phyloP scores from a whole-genome alignment of 2,329 filamentous ascomycete species.

The Alternaria atra region DNA sequence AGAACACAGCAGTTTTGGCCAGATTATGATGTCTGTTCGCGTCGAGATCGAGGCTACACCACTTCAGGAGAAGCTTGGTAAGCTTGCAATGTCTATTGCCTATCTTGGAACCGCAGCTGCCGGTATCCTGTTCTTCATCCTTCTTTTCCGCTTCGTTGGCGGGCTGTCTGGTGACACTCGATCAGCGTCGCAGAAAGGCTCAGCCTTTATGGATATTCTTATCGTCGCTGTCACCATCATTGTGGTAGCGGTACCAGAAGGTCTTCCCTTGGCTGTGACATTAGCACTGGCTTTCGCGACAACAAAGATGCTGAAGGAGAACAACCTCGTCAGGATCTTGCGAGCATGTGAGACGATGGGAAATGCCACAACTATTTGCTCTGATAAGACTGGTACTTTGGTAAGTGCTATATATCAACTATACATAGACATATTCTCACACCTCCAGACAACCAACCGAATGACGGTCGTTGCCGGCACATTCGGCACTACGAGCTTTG shows the following conservation, averaged over 20 bases:
- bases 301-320: conserved; percentile 47
- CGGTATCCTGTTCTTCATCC: conserved; percentile 50
- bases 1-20: conserved; percentile 64
- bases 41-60: conserved; percentile 64
- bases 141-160: conserved; percentile 52
- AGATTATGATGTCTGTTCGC: conserved; percentile 65
- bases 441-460: conserved; percentile 47
- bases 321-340: conserved; percentile 46
- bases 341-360: conserved; percentile 50
- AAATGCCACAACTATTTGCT: conserved; percentile 49
- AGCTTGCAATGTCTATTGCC: conserved; percentile 61
- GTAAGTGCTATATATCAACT: conserved; percentile 3
- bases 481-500: conserved; percentile 54
- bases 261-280: conserved; percentile 49
- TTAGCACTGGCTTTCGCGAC: conserved; percentile 50
- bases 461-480: conserved; percentile 55
- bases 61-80: conserved; percentile 63
- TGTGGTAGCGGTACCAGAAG: conserved; percentile 54
- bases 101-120: conserved; percentile 58
- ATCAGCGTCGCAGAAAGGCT: conserved; percentile 42
- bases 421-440: not conserved
- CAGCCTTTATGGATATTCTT: conserved; percentile 53
- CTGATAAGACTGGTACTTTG: conserved; percentile 48
- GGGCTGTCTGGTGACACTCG: conserved; percentile 38
- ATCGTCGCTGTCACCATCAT: conserved; percentile 55